Evolutionary conservation across 1,284 basidiomycete genomes (phyloP).

Genomic region (Sphagnurus paluster): DNA sequence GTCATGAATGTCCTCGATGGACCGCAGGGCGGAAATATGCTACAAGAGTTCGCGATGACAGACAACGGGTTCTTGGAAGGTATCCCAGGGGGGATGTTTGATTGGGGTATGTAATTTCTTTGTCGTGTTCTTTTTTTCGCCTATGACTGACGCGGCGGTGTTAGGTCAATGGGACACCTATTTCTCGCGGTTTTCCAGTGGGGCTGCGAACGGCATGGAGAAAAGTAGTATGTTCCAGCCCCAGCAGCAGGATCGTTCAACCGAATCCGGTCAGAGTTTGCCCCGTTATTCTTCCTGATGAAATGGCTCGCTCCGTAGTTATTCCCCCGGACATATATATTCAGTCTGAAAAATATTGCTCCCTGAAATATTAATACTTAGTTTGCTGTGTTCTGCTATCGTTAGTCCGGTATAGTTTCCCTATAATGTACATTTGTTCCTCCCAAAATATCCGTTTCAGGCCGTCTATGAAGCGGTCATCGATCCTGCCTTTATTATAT

Average conservation of each 20-base stretch:
- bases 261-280: constrained; percentile 9
- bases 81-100: constrained; percentile 83
- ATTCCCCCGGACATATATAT: too few relatives aligned
- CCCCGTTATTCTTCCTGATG: constrained; percentile 11
- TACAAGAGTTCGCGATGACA: constrained; percentile 65
- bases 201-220: constrained; percentile 17
- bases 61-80: constrained; percentile 77
- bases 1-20: constrained; percentile 74
- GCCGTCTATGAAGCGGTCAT: too few relatives aligned
- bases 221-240: constrained; percentile 18
- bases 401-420: too few relatives aligned
- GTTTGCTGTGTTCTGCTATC: too few relatives aligned
- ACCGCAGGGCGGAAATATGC: constrained; percentile 48
- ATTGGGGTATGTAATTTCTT: constrained; percentile 67
- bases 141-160: constrained; percentile 8
- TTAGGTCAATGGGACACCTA: constrained; percentile 79
- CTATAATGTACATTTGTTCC: too few relatives aligned
- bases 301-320: too few relatives aligned
- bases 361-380: too few relatives aligned
- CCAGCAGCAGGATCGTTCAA: constrained; percentile 11
- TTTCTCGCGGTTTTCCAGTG: constrained; percentile 45
- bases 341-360: too few relatives aligned
- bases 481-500: too few relatives aligned
- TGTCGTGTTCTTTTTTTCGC: background rate
- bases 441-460: too few relatives aligned